A percentile compares a stretch with the other conserved stretches of the same genome.
These are phyloP conservation scores for Sutorius australiensis DNA, from an alignment of 768 basidiomycete genomes.

Conservation along the genomic window DNA sequence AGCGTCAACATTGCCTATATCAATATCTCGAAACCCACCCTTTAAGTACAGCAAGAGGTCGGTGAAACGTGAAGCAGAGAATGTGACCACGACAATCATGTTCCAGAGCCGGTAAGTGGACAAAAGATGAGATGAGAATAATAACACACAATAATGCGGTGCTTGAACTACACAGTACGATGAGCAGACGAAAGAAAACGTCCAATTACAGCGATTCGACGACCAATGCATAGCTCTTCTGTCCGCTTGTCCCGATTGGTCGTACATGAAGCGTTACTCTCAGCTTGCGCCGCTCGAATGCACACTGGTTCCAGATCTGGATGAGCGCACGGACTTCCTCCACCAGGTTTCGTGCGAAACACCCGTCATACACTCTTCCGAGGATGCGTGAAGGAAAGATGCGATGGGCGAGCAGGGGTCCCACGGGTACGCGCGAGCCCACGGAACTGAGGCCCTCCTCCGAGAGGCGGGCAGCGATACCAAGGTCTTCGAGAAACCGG, in stretches of 20 bases:
- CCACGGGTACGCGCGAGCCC: slow-evolving; percentile 19
- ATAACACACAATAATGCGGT: not conserved
- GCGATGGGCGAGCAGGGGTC: slow-evolving; percentile 11
- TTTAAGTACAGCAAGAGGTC: not conserved
- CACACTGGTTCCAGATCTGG: slow-evolving; percentile 31
- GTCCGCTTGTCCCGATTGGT: slow-evolving; percentile 1
- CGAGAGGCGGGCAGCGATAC: slow-evolving; percentile 26
- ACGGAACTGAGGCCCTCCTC: slow-evolving; percentile 21
- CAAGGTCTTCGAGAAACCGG: slow-evolving; percentile 29
- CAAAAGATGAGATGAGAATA: not conserved
- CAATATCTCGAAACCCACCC: not conserved
- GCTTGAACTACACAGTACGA: not conserved
- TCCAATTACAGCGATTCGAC: slow-evolving; percentile 25
- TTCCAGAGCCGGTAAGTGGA: slow-evolving; percentile 1
- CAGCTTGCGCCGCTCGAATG: slow-evolving; percentile 31
- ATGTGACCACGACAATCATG: not conserved
- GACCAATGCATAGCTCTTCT: slow-evolving; percentile 13
- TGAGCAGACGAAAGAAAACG: not conserved
- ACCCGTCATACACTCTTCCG: slow-evolving; percentile 19
- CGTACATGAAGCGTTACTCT: slow-evolving; percentile 15
- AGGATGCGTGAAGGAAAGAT: slow-evolving; percentile 12
- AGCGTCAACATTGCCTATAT: not conserved
- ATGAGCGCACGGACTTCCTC: slow-evolving; percentile 27
- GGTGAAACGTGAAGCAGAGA: not conserved
- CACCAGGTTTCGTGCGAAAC: slow-evolving; percentile 14